phyloP scores from a whole-genome alignment of 2,329 filamentous ascomycete species.

The Sclerotinia spermophila region DNA sequence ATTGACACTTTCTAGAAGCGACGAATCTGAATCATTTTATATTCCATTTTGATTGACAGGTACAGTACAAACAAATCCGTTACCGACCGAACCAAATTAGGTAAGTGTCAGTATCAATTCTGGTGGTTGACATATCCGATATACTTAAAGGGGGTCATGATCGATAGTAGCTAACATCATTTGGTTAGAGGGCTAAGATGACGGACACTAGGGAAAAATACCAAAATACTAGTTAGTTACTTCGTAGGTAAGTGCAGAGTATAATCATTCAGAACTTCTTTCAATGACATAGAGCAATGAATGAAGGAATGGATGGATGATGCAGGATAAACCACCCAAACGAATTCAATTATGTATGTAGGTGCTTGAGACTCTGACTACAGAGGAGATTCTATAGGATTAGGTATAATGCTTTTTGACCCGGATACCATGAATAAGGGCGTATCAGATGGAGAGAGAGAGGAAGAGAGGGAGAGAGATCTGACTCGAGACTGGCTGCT shows the following conservation, averaged over 20 bases:
- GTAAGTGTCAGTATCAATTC: background rate
- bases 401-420: too few relatives aligned
- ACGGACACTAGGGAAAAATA: background rate
- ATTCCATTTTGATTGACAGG: background rate
- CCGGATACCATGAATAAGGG: background rate
- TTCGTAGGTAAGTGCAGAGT: background rate
- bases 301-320: too few relatives aligned
- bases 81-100: background rate
- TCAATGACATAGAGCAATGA: background rate
- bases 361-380: too few relatives aligned
- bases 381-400: too few relatives aligned
- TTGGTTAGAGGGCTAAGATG: background rate
- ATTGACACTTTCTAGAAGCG: conserved; percentile 7
- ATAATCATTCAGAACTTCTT: background rate
- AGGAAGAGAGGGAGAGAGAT: background rate
- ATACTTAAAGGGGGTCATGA: background rate
- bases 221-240: background rate
- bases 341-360: too few relatives aligned
- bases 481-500: background rate
- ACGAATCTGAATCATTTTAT: conserved; percentile 1
- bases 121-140: background rate
- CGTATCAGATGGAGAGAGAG: background rate
- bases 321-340: too few relatives aligned
- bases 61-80: background rate
- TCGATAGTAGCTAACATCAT: background rate